phyloP scores from a whole-genome alignment of 805 yeast genomes.

The Nakazawaea pomicola region DNA sequence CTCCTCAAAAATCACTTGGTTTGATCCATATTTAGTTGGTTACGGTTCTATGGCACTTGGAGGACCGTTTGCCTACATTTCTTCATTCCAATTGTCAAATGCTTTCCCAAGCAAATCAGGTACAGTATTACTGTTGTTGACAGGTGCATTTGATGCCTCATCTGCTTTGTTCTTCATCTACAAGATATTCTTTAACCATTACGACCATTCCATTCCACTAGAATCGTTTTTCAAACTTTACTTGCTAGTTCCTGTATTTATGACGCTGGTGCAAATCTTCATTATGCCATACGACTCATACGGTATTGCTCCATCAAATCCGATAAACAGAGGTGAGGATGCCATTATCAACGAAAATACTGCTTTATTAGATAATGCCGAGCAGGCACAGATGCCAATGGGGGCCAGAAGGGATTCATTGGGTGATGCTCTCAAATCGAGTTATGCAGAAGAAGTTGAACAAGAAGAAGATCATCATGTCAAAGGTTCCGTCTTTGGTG shows the following conservation, averaged over 20 bases:
- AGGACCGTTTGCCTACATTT: slow-evolving; percentile 53
- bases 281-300: slow-evolving; percentile 50
- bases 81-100: slow-evolving; percentile 53
- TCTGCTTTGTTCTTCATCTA: slow-evolving; percentile 49
- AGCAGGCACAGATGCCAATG: slow-evolving; percentile 18
- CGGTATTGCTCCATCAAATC: slow-evolving; percentile 30
- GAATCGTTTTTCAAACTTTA: slow-evolving; percentile 41
- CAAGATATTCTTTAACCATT: slow-evolving; percentile 31
- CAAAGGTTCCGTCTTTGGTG: slow-evolving; percentile 42
- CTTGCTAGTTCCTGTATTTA: slow-evolving; percentile 44
- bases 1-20: slow-evolving; percentile 24
- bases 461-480: slow-evolving; percentile 26
- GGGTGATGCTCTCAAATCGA: slow-evolving; percentile 52
- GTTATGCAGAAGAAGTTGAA: slow-evolving; percentile 47
- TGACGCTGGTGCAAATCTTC: slow-evolving; percentile 37
- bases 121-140: slow-evolving; percentile 44
- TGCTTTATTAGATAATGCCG: slow-evolving; percentile 18
- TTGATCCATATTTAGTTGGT: slow-evolving; percentile 51
- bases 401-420: slow-evolving; percentile 43
- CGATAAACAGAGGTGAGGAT: slow-evolving; percentile 4
- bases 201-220: slow-evolving; percentile 32
- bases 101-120: slow-evolving; percentile 52
- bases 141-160: slow-evolving; percentile 58
- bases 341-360: slow-evolving; percentile 14
- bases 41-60: slow-evolving; percentile 51